phyloP scores from a whole-genome alignment of 129 eudicot species.

The Flaveria linearis region DNA sequence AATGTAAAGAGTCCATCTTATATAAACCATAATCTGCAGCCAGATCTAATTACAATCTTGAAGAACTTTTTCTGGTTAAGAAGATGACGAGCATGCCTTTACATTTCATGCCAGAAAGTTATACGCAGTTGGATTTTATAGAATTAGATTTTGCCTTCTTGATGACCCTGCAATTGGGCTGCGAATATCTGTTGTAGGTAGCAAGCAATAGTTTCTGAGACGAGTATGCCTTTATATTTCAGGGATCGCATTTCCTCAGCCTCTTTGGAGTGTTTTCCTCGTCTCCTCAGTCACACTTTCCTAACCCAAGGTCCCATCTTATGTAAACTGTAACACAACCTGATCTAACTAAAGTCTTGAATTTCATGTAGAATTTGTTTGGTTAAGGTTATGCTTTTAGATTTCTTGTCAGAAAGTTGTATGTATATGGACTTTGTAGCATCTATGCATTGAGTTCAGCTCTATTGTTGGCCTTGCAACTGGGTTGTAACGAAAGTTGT shows the following conservation, averaged over 20 bases:
- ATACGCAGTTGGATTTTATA: not conserved
- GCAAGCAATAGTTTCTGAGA: not conserved
- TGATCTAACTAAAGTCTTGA: too few species aligned
- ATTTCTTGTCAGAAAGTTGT: too few species aligned
- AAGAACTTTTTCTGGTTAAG: not conserved
- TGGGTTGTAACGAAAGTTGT: not conserved
- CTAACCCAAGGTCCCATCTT: too few species aligned
- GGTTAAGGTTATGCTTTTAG: too few species aligned
- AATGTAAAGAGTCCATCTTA: not conserved
- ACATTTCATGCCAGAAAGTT: not conserved
- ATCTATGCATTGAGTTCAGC: too few species aligned
- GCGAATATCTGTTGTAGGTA: not conserved
- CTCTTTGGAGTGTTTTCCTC: too few species aligned
- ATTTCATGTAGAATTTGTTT: too few species aligned
- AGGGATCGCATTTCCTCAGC: too few species aligned
- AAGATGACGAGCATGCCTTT: not conserved
- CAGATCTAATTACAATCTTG: not conserved
- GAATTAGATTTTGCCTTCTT: not conserved
- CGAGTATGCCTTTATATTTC: too few species aligned
- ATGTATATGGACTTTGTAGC: too few species aligned
- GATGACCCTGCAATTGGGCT: not conserved
- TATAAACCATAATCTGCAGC: not conserved
- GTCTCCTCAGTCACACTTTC: too few species aligned
- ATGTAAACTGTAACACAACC: too few species aligned
- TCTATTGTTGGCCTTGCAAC: not conserved